phyloP scores from a whole-genome alignment of 2,329 filamentous ascomycete genomes.

The Diaporthe capsici region DNA sequence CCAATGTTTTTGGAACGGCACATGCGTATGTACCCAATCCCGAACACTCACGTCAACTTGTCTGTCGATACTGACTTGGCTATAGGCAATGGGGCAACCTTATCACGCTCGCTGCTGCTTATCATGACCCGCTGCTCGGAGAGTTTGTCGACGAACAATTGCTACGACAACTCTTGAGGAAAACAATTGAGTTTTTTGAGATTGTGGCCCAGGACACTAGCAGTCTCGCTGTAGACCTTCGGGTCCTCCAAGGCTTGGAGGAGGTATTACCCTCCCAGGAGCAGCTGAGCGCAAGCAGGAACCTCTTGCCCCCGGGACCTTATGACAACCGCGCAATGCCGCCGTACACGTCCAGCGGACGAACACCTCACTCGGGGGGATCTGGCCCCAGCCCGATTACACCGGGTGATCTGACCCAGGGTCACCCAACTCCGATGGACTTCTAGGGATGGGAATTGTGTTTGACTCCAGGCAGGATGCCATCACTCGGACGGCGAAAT shows the following conservation, averaged over 20 bases:
- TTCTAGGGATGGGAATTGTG: neutral
- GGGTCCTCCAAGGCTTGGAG: constrained; percentile 75
- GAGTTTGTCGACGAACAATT: constrained; percentile 68
- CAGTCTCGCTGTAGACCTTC: constrained; percentile 79
- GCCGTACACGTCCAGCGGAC: constrained; percentile 20
- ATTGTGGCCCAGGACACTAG: constrained; percentile 81
- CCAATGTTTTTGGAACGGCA: constrained; percentile 95
- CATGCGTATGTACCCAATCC: constrained; percentile 81
- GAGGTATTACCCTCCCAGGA: constrained; percentile 54
- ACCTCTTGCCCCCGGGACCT: constrained; percentile 18
- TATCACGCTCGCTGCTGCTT: constrained; percentile 88
- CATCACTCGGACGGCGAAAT: neutral
- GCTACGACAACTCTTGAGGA: constrained; percentile 74
- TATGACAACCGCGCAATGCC: constrained; percentile 45
- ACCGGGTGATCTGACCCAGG: constrained; percentile 28
- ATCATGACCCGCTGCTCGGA: constrained; percentile 74
- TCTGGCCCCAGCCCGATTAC: constrained; percentile 37
- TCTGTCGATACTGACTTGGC: constrained; percentile 24
- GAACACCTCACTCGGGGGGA: constrained; percentile 25
- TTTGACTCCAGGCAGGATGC: neutral
- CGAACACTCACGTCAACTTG: neutral
- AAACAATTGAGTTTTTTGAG: constrained; percentile 83
- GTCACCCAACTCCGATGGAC: constrained; percentile 39
- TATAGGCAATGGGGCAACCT: constrained; percentile 95
- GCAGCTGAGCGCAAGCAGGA: constrained; percentile 3